Evolutionary conservation across 2,329 filamentous ascomycete species (phyloP).

Genomic region (Trichoderma sp.): DNA sequence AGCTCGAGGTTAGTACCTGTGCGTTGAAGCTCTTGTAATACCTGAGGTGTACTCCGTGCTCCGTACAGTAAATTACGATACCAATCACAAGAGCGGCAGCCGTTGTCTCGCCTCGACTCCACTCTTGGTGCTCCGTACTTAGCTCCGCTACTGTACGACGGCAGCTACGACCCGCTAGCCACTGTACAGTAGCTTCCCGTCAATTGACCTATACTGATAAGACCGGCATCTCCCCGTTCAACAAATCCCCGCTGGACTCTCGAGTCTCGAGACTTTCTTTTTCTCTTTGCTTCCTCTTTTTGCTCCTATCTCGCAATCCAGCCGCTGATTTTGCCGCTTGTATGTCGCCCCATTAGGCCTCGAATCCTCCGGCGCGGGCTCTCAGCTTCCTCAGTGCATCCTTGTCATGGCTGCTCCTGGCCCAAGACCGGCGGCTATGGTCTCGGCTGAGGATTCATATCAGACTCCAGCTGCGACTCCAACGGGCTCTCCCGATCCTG

Average conservation of each 20-base stretch:
- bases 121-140: too few species aligned
- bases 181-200: not conserved
- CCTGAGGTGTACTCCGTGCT: not conserved
- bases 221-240: not conserved
- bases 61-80: too few species aligned
- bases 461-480: slow-evolving; percentile 17
- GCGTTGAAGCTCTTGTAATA: not conserved
- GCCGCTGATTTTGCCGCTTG: not conserved
- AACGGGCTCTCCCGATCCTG: not conserved
- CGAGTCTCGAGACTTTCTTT: not conserved
- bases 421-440: not conserved
- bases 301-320: not conserved
- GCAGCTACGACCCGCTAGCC: not conserved
- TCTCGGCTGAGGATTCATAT: slow-evolving; percentile 6
- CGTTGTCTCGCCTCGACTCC: not conserved
- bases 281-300: not conserved
- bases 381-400: not conserved
- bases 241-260: not conserved
- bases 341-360: not conserved
- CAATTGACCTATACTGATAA: not conserved
- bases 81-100: not conserved
- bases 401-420: not conserved
- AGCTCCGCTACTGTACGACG: not conserved
- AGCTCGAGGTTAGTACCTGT: not conserved
- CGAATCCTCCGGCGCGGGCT: not conserved